Evolutionary conservation across 768 basidiomycete genomes (phyloP).

Genomic region (Naganishia kalamii): DNA sequence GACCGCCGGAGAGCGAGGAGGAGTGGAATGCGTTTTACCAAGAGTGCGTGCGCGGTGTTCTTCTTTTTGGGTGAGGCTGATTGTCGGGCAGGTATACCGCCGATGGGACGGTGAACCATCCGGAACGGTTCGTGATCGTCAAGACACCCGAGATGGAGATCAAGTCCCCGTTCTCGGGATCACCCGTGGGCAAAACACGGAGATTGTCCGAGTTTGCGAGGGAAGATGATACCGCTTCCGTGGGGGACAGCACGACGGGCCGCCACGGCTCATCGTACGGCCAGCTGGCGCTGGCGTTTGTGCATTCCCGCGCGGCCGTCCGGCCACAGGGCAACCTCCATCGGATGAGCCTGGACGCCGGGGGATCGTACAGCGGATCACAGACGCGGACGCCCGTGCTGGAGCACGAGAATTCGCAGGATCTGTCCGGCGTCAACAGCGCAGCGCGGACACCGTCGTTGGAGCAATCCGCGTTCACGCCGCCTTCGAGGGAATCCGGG

Average conservation of each 20-base stretch:
- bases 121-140: background rate
- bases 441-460: background rate
- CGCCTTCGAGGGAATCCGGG: background rate
- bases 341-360: too few species aligned
- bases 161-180: background rate
- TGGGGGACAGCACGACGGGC: background rate
- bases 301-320: background rate
- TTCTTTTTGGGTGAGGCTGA: too few species aligned
- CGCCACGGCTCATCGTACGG: background rate
- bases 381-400: background rate
- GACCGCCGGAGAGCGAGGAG: slow-evolving; percentile 8
- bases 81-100: too few species aligned
- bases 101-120: background rate
- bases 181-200: background rate
- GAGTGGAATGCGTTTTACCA: slow-evolving; percentile 17
- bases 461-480: too few species aligned
- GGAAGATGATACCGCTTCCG: background rate
- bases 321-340: background rate
- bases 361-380: background rate
- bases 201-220: background rate
- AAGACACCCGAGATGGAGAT: background rate
- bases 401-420: background rate
- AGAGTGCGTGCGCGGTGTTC: background rate
- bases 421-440: background rate
- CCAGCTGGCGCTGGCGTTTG: background rate